Conservation (phyloP, 805 yeast species). For the Candida insectalens region DNA sequence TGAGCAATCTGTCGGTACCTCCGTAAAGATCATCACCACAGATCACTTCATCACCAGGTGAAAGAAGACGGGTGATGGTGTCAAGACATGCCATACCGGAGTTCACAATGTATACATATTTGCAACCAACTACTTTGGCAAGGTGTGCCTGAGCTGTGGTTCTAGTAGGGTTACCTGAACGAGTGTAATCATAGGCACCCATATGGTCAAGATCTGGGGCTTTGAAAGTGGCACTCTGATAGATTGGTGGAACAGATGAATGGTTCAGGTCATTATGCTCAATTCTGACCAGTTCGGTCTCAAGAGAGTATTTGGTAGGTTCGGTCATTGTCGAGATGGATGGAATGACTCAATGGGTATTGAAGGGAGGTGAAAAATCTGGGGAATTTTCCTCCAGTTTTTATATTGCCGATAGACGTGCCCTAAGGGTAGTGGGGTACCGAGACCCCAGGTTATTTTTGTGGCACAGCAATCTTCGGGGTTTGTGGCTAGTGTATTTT, state of each 20-base stretch:
- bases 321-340: not conserved
- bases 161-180: constrained; percentile 93
- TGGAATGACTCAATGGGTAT: not conserved
- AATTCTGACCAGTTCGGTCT: constrained; percentile 61
- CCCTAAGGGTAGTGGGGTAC: too few species aligned
- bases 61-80: constrained; percentile 54
- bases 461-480: too few species aligned
- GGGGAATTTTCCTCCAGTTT: not conserved
- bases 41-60: constrained; percentile 81
- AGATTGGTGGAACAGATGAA: constrained; percentile 80
- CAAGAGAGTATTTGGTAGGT: constrained; percentile 2
- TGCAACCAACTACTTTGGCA: constrained; percentile 71
- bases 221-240: constrained; percentile 92
- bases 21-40: constrained; percentile 96
- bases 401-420: too few species aligned
- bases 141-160: constrained; percentile 69
- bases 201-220: constrained; percentile 60
- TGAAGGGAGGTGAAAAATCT: not conserved
- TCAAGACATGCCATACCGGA: constrained; percentile 93
- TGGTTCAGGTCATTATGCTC: constrained; percentile 60
- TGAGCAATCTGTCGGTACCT: constrained; percentile 81
- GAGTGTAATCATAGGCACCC: constrained; percentile 80
- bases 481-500: too few species aligned
- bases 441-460: too few species aligned
- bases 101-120: constrained; percentile 69